Percentiles rank a stretch among this genome's conserved stretches.
Conservation (phyloP, 208 protist genomes). For the Porcisia deanei region DNA sequence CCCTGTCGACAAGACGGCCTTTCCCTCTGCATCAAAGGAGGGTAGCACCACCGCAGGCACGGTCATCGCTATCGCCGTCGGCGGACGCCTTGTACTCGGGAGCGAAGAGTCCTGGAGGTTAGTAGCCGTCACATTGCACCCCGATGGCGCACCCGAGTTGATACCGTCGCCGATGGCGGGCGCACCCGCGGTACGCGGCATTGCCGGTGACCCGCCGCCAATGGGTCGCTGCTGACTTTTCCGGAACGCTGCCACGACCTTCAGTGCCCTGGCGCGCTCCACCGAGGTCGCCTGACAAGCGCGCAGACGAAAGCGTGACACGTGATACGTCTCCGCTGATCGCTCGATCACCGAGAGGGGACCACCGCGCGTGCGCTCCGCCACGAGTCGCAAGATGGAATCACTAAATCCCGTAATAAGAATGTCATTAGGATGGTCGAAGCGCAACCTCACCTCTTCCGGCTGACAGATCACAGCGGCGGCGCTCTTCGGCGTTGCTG, state of each 20-base stretch:
- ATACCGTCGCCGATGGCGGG: neutral
- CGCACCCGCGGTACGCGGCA: neutral
- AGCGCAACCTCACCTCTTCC: conserved; percentile 32
- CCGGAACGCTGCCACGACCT: conserved; percentile 27
- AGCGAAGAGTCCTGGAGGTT: neutral
- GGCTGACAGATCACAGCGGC: conserved; percentile 4
- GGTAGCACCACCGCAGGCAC: conserved; percentile 17
- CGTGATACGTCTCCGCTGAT: conserved; percentile 75
- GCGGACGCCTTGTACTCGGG: neutral
- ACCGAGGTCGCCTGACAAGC: conserved; percentile 7
- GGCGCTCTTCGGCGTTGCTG: neutral
- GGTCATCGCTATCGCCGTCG: neutral
- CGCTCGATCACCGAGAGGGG: conserved; percentile 75
- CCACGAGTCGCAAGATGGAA: conserved; percentile 90
- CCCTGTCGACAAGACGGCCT: conserved; percentile 11
- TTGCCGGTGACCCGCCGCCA: neutral
- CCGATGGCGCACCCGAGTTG: neutral
- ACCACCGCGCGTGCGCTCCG: conserved; percentile 74
- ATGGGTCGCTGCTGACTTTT: conserved; percentile 8
- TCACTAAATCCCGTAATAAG: conserved; percentile 93
- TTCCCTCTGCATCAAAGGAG: conserved; percentile 24
- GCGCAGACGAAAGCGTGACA: conserved; percentile 46
- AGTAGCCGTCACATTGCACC: neutral
- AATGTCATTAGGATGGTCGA: conserved; percentile 88
- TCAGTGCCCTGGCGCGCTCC: conserved; percentile 35